Evolutionary conservation across 805 yeast genomes (phyloP), one percentile per base, ranked within the genome.

Genomic region (Kuraishia borneana): DNA sequence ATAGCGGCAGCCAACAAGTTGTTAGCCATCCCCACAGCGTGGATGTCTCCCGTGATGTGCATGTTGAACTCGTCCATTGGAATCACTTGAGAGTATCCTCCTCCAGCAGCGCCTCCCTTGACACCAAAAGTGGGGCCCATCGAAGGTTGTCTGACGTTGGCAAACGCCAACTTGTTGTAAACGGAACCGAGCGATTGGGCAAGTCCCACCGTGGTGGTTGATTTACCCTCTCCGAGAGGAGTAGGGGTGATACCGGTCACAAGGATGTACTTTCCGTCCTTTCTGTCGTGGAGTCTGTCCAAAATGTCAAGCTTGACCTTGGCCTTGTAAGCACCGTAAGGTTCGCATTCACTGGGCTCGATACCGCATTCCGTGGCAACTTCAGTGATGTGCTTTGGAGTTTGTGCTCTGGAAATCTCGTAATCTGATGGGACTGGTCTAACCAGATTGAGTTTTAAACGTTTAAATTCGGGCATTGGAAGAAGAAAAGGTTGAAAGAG

Each of bases 41-140:
- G 97, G 45, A 89, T 89, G 56, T 89, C 98, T 54, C 97, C 97
- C 33, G 97, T 89, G 45, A 89, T 68, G 56, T 89, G 97, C 83
- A 92, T 75, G 65, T 92, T 89, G 68, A 89, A 89, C 61, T 89
- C 96, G 59, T 89, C 98, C 96, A 89, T 89, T 34, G 97, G 97
- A 47, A 89, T 88, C 31, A 89, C 97, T 62, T 89, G 97, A 2
- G 97, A 73, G 59, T 87, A 89, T 32, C 97, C 97, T 54, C 97
- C 98, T 48, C 98, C 98, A 14, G 97, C 97, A 38, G 98, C 98
- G 58, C 97, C 97, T 51, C 98, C 98, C 63, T 89, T 89, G 48
- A 89, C 87, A 57, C 98, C 98, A 50, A 89, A 89, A 14, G 97
- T 89, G 34, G 98, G 98, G 26, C 97, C 97, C 96, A 89, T 85